These are phyloP conservation scores for Cephaloascus fragrans DNA, from an alignment of 805 yeast genomes.

Conservation along the genomic window DNA sequence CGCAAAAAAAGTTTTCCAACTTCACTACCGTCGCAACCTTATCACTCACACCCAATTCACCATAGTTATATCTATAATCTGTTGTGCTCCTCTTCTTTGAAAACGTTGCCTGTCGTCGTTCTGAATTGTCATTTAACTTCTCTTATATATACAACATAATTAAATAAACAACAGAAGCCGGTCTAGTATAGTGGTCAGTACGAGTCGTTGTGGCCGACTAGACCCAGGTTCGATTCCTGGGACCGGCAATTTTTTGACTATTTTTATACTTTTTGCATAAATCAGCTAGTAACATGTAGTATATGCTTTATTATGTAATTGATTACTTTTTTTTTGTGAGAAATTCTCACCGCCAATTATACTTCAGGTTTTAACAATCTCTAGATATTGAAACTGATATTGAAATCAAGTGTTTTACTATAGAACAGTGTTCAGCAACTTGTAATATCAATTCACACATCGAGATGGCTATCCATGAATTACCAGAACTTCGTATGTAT, in stretches of 20 bases:
- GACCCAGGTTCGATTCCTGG: constrained; percentile 5
- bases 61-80: too few species aligned
- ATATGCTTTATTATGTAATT: not conserved
- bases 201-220: constrained; percentile 5
- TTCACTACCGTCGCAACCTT: too few species aligned
- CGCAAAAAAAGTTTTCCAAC: too few species aligned
- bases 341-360: not conserved
- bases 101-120: too few species aligned
- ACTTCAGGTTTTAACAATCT: constrained; percentile 4
- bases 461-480: constrained; percentile 21
- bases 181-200: constrained; percentile 1
- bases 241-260: constrained; percentile 2
- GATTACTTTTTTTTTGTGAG: not conserved
- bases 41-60: too few species aligned
- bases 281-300: not conserved
- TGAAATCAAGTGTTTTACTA: not conserved
- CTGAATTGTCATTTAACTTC: too few species aligned
- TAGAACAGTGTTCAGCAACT: too few species aligned
- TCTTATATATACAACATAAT: too few species aligned
- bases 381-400: not conserved
- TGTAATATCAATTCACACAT: not conserved
- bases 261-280: not conserved
- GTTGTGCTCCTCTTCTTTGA: too few species aligned
- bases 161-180: too few species aligned
- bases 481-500: constrained; percentile 32